phyloP scores from a whole-genome alignment of 148 eudicot genomes.

The Bassia scoparia region DNA sequence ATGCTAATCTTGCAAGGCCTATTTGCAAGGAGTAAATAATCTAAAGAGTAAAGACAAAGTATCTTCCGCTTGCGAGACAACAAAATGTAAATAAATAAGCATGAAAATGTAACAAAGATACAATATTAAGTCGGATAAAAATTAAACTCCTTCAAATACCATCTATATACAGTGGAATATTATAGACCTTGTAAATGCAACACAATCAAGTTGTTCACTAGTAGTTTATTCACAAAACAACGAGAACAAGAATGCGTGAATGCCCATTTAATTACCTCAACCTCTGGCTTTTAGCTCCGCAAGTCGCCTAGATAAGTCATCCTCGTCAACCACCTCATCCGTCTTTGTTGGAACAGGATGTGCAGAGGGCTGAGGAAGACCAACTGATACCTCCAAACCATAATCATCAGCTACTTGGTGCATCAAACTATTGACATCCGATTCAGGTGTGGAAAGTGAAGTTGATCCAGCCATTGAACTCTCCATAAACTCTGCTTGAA shows the following conservation, averaged over 20 bases:
- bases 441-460: conserved; percentile 65
- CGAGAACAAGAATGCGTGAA: neutral
- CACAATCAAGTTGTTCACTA: neutral
- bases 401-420: conserved; percentile 81
- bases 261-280: neutral
- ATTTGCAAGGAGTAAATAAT: no score
- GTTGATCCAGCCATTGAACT: conserved; percentile 78
- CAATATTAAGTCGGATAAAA: neutral
- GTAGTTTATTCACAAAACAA: neutral
- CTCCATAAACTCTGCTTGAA: conserved; percentile 81
- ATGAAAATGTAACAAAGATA: neutral
- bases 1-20: no score
- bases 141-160: neutral
- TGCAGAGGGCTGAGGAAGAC: conserved; percentile 65
- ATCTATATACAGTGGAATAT: neutral
- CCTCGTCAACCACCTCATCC: conserved; percentile 57
- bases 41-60: neutral
- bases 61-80: neutral
- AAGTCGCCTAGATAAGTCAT: conserved; percentile 62
- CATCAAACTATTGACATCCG: conserved; percentile 65
- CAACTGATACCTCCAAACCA: conserved; percentile 70
- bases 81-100: neutral
- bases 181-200: neutral
- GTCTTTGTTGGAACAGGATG: conserved; percentile 43
- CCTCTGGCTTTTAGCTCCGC: conserved; percentile 69